A percentile compares a stretch with the other conserved stretches of the same genome.
Evolutionary conservation across 352 stramenopile genomes (phyloP).

Genomic region (Phytophthora kernoviae): DNA sequence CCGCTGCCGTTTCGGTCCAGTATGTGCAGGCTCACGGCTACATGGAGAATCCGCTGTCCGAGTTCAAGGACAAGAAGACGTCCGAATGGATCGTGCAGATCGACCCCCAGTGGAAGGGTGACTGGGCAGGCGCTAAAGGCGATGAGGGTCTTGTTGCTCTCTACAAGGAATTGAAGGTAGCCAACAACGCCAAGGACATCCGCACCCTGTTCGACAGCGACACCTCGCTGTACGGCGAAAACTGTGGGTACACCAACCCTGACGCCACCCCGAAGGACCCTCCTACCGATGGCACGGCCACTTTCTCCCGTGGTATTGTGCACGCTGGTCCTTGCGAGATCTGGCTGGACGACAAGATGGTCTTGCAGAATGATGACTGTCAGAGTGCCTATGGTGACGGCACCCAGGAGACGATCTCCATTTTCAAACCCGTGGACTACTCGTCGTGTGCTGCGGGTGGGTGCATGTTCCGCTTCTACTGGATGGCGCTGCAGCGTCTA

Average conservation of each 20-base stretch:
- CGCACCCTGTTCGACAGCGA: conserved; percentile 32
- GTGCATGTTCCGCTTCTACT: conserved; percentile 46
- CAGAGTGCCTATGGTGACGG: conserved; percentile 30
- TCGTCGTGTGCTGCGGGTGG: conserved; percentile 26
- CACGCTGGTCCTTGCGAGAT: conserved; percentile 38
- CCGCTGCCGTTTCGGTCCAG: conserved; percentile 8
- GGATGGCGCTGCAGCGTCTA: conserved; percentile 34
- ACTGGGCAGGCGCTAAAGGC: conserved; percentile 22
- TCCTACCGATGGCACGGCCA: conserved; percentile 20
- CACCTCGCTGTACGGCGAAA: conserved; percentile 27
- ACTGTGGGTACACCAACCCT: conserved; percentile 33
- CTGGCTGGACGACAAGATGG: conserved; percentile 34
- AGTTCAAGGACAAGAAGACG: conserved; percentile 20
- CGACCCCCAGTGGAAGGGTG: conserved; percentile 24
- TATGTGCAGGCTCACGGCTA: conserved; percentile 22
- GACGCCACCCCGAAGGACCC: conserved; percentile 25
- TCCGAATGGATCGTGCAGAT: conserved; percentile 29
- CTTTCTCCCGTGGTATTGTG: conserved; percentile 34
- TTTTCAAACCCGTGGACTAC: conserved; percentile 44
- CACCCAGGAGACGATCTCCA: conserved; percentile 22
- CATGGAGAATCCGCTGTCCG: conserved; percentile 27
- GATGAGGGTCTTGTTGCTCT: conserved; percentile 19
- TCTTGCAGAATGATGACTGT: conserved; percentile 40
- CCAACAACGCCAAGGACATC: conserved; percentile 31
- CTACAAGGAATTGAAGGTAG: conserved; percentile 28